Conservation (phyloP, 345 rosid genomes). For the Eutrema yunnanense region DNA sequence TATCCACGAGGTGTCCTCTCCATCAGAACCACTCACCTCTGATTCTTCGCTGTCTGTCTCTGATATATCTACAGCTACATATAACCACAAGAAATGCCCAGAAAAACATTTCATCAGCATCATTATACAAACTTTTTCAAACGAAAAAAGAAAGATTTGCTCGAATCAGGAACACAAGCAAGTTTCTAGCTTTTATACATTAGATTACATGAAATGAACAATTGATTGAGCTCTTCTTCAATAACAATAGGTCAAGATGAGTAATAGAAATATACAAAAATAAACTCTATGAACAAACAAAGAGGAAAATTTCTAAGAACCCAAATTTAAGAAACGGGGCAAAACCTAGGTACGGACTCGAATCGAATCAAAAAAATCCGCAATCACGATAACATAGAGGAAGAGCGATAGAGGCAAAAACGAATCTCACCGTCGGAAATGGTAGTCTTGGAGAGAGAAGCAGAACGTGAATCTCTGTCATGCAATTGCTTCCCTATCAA, state of each 20-base stretch:
- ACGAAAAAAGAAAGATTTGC: background rate
- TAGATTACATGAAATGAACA: background rate
- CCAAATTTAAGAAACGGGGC: background rate
- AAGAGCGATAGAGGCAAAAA: background rate
- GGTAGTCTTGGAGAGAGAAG: slow-evolving; percentile 47
- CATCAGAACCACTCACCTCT: slow-evolving; percentile 97
- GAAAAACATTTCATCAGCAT: slow-evolving; percentile 4
- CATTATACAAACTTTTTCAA: background rate
- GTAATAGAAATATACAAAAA: background rate
- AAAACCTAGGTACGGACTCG: slow-evolving; percentile 1
- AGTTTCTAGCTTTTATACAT: background rate
- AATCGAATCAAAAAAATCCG: background rate
- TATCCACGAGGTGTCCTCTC: slow-evolving; percentile 94
- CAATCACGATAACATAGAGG: background rate
- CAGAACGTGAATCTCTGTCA: slow-evolving; percentile 49
- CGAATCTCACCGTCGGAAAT: slow-evolving; percentile 56
- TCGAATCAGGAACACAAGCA: background rate
- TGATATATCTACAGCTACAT: slow-evolving; percentile 53
- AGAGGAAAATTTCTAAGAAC: background rate
- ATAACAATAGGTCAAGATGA: background rate
- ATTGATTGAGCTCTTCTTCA: background rate
- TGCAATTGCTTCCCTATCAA: slow-evolving; percentile 51
- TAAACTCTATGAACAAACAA: background rate
- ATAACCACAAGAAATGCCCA: background rate
- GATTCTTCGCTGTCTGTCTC: slow-evolving; percentile 95